Percentiles rank a stretch among this genome's conserved stretches.
These are phyloP conservation scores for Amaranthus hypochondriacus DNA, from an alignment of 148 eudicot genomes.

Conservation along the genomic window DNA sequence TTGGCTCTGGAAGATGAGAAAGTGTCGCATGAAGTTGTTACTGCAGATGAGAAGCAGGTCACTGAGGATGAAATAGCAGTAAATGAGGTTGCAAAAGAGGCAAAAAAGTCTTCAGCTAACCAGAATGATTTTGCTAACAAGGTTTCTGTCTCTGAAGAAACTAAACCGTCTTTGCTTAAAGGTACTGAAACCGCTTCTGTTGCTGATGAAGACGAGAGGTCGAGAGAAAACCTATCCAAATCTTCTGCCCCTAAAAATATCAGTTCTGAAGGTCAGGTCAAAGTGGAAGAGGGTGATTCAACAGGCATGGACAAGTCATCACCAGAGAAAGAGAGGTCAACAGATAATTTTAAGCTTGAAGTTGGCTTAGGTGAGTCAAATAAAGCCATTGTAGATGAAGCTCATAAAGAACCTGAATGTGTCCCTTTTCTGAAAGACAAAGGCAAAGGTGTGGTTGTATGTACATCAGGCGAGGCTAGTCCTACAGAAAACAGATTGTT, in stretches of 20 bases:
- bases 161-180: constrained; percentile 11
- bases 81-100: constrained; percentile 22
- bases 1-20: constrained; percentile 25
- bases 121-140: constrained; percentile 22
- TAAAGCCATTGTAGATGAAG: constrained; percentile 27
- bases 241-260: constrained; percentile 18
- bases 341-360: constrained; percentile 34
- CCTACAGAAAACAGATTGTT: constrained; percentile 32
- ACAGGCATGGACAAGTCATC: constrained; percentile 18
- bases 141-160: constrained; percentile 30
- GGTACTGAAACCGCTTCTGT: constrained; percentile 27
- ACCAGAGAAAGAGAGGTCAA: constrained; percentile 21
- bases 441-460: constrained; percentile 66
- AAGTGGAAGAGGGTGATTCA: constrained; percentile 29
- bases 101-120: constrained; percentile 25
- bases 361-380: constrained; percentile 36
- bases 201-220: constrained; percentile 24
- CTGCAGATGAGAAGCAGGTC: constrained; percentile 29
- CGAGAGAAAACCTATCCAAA: constrained; percentile 24
- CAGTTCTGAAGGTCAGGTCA: constrained; percentile 24
- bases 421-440: constrained; percentile 52
- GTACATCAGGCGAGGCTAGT: constrained; percentile 34
- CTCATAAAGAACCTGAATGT: constrained; percentile 30
- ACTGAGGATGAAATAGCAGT: neutral
- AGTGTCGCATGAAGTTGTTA: constrained; percentile 22